These are phyloP conservation scores for Cyclotella sp. DNA, from an alignment of 108 stramenopile species.

Conservation along the genomic window DNA sequence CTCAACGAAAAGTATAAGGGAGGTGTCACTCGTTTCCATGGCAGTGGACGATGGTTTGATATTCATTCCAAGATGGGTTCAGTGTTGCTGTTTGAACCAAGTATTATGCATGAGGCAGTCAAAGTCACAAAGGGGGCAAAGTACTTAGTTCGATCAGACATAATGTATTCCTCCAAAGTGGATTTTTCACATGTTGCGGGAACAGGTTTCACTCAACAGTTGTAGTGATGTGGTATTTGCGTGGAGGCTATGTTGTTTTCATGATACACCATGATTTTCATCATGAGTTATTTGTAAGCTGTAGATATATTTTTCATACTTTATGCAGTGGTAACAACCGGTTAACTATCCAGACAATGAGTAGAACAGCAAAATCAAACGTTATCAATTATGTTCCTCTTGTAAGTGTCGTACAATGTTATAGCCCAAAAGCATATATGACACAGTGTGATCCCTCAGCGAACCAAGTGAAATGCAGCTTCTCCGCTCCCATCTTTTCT, in stretches of 20 bases:
- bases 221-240: slow-evolving; percentile 15
- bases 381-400: background rate
- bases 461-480: slow-evolving; percentile 66
- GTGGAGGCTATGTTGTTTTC: background rate
- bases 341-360: background rate
- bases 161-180: slow-evolving; percentile 47
- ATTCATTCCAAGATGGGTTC: slow-evolving; percentile 42
- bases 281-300: background rate
- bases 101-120: slow-evolving; percentile 36
- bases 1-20: slow-evolving; percentile 54
- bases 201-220: slow-evolving; percentile 28
- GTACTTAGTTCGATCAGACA: slow-evolving; percentile 51
- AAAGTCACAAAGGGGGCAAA: slow-evolving; percentile 37
- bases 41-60: slow-evolving; percentile 25
- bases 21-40: slow-evolving; percentile 41
- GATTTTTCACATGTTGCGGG: slow-evolving; percentile 19
- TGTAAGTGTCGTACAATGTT: background rate
- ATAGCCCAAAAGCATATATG: background rate
- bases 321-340: background rate
- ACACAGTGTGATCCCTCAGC: slow-evolving; percentile 19
- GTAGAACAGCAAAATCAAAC: too few species aligned
- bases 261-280: background rate
- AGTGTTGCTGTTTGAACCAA: slow-evolving; percentile 47
- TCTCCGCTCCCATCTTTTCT: slow-evolving; percentile 56
- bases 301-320: background rate